phyloP scores from a whole-genome alignment of 352 stramenopile genomes.

The Phytophthora tubulina region DNA sequence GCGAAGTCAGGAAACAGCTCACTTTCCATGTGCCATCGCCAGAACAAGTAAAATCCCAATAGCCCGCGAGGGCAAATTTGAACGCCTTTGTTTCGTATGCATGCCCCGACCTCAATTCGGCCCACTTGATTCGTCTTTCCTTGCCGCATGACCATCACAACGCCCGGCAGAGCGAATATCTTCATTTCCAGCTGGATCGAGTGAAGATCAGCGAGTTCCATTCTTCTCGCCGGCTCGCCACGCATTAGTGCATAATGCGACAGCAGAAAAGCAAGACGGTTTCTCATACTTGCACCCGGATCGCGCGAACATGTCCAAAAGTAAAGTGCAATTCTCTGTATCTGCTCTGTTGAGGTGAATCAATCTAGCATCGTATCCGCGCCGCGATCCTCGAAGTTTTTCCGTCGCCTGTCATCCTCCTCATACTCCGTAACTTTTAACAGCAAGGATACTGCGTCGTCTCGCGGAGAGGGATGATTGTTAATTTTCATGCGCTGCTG shows the following conservation, averaged over 20 bases:
- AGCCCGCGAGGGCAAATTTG: slow-evolving; percentile 9
- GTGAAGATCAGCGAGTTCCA: slow-evolving; percentile 22
- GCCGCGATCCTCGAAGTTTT: slow-evolving; percentile 9
- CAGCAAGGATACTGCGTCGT: slow-evolving; percentile 1
- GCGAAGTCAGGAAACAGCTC: background rate
- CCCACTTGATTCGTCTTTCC: slow-evolving; percentile 28
- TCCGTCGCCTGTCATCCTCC: slow-evolving; percentile 4
- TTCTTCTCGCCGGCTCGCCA: slow-evolving; percentile 1
- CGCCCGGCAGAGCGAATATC: slow-evolving; percentile 6
- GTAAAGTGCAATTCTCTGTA: slow-evolving; percentile 2
- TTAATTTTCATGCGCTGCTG: background rate
- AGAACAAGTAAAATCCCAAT: slow-evolving; percentile 18
- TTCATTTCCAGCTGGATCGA: slow-evolving; percentile 18
- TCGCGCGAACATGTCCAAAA: slow-evolving; percentile 6
- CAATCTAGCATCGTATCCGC: background rate
- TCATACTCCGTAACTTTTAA: slow-evolving; percentile 4
- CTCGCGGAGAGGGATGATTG: background rate
- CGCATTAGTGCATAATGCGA: slow-evolving; percentile 17
- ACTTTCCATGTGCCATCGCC: slow-evolving; percentile 11
- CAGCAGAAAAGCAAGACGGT: slow-evolving; percentile 11
- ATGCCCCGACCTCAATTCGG: slow-evolving; percentile 10
- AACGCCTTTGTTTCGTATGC: slow-evolving; percentile 16
- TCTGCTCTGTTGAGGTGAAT: background rate
- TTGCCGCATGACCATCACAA: slow-evolving; percentile 20
- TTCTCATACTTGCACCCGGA: background rate